A percentile compares a stretch with the other conserved stretches of the same genome.
Evolutionary conservation across 352 stramenopile genomes (phyloP).

Genomic region (Phytophthora fragariae): DNA sequence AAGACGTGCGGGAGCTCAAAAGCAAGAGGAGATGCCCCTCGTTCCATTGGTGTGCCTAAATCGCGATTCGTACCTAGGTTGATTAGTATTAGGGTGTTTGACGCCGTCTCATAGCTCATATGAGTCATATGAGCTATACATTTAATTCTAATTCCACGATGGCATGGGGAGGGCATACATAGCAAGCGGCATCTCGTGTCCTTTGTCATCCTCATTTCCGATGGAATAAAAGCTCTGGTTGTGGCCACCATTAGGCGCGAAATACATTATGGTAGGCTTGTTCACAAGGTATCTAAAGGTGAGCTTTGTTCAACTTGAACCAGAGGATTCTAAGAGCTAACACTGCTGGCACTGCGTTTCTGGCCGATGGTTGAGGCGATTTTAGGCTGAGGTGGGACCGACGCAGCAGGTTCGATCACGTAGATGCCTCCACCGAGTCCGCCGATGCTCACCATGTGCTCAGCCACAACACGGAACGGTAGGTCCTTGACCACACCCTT

Average conservation of each 20-base stretch:
- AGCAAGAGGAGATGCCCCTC: too few relatives aligned
- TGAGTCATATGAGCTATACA: too few relatives aligned
- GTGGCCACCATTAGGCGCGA: not conserved
- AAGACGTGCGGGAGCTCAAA: too few relatives aligned
- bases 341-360: slow-evolving; percentile 31
- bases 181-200: too few relatives aligned
- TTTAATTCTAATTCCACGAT: too few relatives aligned
- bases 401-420: slow-evolving; percentile 51
- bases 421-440: slow-evolving; percentile 70
- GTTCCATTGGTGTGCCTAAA: too few relatives aligned
- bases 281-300: not conserved
- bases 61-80: too few relatives aligned
- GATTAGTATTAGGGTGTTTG: too few relatives aligned
- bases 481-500: slow-evolving; percentile 57
- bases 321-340: slow-evolving; percentile 3
- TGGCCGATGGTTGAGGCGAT: slow-evolving; percentile 29
- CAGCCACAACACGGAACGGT: slow-evolving; percentile 43
- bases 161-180: too few relatives aligned
- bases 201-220: too few relatives aligned
- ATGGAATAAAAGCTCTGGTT: too few relatives aligned
- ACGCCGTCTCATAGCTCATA: too few relatives aligned
- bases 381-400: slow-evolving; percentile 5
- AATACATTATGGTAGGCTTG: not conserved
- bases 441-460: slow-evolving; percentile 80
- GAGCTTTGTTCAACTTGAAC: not conserved